These are phyloP conservation scores for Trapa bicornis DNA, from an alignment of 345 rosid species.

Conservation along the genomic window DNA sequence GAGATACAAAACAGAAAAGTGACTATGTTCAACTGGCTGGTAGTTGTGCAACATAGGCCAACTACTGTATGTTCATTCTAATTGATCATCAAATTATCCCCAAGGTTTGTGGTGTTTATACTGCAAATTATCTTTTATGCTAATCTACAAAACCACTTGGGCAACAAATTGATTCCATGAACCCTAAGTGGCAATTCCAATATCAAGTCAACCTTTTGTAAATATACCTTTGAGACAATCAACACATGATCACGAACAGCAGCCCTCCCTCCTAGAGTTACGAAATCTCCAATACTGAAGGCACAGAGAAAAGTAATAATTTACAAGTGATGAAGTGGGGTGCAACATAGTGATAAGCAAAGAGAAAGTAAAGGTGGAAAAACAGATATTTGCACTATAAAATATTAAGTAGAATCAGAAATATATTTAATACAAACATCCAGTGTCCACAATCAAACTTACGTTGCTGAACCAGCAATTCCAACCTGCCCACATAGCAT, in stretches of 20 bases:
- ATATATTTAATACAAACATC: background rate
- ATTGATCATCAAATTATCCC: background rate
- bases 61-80: background rate
- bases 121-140: background rate
- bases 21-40: background rate
- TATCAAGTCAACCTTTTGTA: background rate
- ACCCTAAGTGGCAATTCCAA: background rate
- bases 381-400: background rate
- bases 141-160: background rate
- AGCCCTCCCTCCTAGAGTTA: slow-evolving; percentile 55
- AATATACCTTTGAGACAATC: slow-evolving; percentile 52
- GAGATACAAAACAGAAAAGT: background rate
- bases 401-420: background rate
- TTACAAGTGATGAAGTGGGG: background rate
- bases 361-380: background rate
- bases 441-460: slow-evolving; percentile 13
- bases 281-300: slow-evolving; percentile 53
- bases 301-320: background rate
- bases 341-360: background rate
- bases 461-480: slow-evolving; percentile 80
- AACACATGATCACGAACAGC: slow-evolving; percentile 63
- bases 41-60: background rate
- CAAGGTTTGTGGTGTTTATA: background rate
- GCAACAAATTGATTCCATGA: background rate
- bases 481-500: slow-evolving; percentile 86